Percentiles rank a stretch among this genome's conserved stretches.
Evolutionary conservation across 768 basidiomycete genomes (phyloP).

Genomic region (Suillus plorans): DNA sequence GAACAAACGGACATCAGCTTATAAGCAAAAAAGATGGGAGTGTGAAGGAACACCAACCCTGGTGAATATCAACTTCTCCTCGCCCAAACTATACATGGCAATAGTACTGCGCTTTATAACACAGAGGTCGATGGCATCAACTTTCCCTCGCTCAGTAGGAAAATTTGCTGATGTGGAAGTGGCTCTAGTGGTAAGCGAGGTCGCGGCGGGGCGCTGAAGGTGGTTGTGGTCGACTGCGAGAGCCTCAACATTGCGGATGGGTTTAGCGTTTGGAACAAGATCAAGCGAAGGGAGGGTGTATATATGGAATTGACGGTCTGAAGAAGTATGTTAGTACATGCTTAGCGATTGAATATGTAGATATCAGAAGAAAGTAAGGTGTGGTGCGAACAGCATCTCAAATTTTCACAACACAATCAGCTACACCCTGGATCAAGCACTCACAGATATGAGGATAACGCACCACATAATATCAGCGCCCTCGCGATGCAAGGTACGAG

Average conservation of each 20-base stretch:
- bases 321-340: conserved; percentile 4
- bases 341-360: background rate
- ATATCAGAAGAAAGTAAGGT: background rate
- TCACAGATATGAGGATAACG: conserved; percentile 23
- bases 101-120: conserved; percentile 69
- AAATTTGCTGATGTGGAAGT: background rate
- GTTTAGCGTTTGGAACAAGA: conserved; percentile 63
- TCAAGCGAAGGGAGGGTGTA: conserved; percentile 82
- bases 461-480: conserved; percentile 72
- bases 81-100: conserved; percentile 57
- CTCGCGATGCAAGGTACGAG: conserved; percentile 75
- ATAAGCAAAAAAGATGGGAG: background rate
- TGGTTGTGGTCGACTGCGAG: conserved; percentile 84
- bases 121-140: conserved; percentile 66
- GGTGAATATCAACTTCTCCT: conserved; percentile 60
- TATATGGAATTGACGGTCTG: conserved; percentile 71
- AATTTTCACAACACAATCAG: background rate
- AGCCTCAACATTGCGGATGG: conserved; percentile 76
- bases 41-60: conserved; percentile 42
- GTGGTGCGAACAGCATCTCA: background rate
- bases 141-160: conserved; percentile 13
- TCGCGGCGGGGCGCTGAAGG: conserved; percentile 48
- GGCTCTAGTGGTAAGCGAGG: conserved; percentile 36
- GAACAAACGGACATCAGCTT: conserved; percentile 1
- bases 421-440: background rate